These are phyloP conservation scores for Kurtzmaniella quercitrusa DNA, from an alignment of 1,139 yeast species.

Conservation along the genomic window DNA sequence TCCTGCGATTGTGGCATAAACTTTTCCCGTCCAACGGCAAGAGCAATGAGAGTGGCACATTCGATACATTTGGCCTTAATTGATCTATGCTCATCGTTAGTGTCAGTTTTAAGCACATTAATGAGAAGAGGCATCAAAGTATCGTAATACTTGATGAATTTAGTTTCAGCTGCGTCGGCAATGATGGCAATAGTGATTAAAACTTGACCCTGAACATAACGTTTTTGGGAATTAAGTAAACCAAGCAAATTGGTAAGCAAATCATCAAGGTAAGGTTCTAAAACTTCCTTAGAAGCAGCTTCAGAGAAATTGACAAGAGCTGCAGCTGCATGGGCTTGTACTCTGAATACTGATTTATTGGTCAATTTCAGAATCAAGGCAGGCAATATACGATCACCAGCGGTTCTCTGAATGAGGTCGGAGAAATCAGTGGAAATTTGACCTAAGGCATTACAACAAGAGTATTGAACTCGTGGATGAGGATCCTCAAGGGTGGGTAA, in stretches of 20 bases:
- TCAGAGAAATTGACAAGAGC: constrained; percentile 94
- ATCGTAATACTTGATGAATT: constrained; percentile 87
- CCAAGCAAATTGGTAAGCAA: constrained; percentile 70
- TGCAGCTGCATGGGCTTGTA: constrained; percentile 98
- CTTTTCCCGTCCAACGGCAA: constrained; percentile 94
- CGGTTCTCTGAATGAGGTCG: constrained; percentile 75
- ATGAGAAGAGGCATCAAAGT: constrained; percentile 89
- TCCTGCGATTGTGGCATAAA: constrained; percentile 75
- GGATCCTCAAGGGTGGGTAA: constrained; percentile 76
- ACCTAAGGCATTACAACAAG: constrained; percentile 94
- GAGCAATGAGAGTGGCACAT: constrained; percentile 89
- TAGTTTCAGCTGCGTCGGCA: constrained; percentile 95
- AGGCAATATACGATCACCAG: constrained; percentile 78
- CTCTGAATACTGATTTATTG: constrained; percentile 72
- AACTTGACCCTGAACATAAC: constrained; percentile 96
- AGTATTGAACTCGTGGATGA: constrained; percentile 94
- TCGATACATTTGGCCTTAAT: constrained; percentile 93
- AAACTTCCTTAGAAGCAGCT: constrained; percentile 78
- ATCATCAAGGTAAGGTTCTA: constrained; percentile 87
- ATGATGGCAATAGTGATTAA: constrained; percentile 94
- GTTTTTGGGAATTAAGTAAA: constrained; percentile 69
- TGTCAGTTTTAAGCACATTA: constrained; percentile 73
- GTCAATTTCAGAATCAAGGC: constrained; percentile 81
- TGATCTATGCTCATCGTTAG: constrained; percentile 74
- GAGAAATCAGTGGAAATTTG: constrained; percentile 98